A percentile compares a stretch with the other conserved stretches of the same genome.
These are phyloP conservation scores for Globisporangium rhizosaccharum DNA, from an alignment of 352 stramenopile species.

Conservation along the genomic window DNA sequence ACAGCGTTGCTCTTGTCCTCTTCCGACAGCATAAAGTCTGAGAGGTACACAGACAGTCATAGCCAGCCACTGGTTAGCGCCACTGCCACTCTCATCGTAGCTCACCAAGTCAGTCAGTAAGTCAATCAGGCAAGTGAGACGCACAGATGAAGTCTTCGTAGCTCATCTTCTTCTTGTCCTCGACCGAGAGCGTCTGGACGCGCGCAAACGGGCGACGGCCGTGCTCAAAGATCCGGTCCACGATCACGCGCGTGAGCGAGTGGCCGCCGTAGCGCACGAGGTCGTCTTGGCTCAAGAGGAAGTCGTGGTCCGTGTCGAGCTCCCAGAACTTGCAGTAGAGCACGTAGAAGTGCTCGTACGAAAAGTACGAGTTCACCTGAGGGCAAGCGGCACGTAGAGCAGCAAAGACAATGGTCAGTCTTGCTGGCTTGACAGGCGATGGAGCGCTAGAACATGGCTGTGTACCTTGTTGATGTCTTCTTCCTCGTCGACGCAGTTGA, in stretches of 20 bases:
- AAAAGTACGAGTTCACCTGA: constrained; percentile 94
- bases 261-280: constrained; percentile 82
- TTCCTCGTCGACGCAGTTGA: constrained; percentile 96
- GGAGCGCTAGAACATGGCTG: background rate
- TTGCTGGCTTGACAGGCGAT: no score
- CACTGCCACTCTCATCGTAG: background rate
- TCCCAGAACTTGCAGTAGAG: constrained; percentile 99
- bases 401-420: background rate
- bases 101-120: background rate
- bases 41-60: background rate
- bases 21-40: constrained; percentile 98
- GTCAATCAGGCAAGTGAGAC: constrained; percentile 5
- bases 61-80: background rate
- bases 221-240: constrained; percentile 85
- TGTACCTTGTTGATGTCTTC: constrained; percentile 99
- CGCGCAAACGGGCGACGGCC: constrained; percentile 77
- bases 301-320: constrained; percentile 93
- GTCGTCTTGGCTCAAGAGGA: constrained; percentile 77
- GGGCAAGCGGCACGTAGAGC: background rate
- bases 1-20: constrained; percentile 98
- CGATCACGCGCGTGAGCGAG: constrained; percentile 80
- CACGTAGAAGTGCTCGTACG: constrained; percentile 99
- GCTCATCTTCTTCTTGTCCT: constrained; percentile 89
- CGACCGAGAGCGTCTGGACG: constrained; percentile 59
- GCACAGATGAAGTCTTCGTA: constrained; percentile 90